phyloP scores from a whole-genome alignment of 2,329 filamentous ascomycete species.

The Penicillium verrucosum region DNA sequence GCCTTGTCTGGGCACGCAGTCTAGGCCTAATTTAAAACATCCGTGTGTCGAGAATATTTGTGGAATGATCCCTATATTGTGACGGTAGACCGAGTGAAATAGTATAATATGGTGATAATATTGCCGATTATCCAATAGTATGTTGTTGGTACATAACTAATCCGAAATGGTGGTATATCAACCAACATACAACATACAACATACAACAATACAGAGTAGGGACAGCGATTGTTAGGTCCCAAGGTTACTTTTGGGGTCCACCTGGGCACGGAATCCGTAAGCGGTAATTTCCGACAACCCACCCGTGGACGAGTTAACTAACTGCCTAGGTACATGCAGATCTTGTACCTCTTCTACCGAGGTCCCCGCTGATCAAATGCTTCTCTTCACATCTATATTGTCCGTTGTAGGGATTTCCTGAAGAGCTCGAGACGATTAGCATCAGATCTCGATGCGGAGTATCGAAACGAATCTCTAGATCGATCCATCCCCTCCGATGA shows the following conservation, averaged over 20 bases:
- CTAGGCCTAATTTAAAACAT: background rate
- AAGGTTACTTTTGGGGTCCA: background rate
- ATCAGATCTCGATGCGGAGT: background rate
- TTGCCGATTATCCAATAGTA: too few species aligned
- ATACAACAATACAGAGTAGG: too few species aligned
- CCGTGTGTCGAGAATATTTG: background rate
- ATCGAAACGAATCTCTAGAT: background rate
- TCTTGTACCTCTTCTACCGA: background rate
- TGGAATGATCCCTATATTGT: too few species aligned
- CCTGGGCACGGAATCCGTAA: too few species aligned
- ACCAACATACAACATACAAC: too few species aligned
- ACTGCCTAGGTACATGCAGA: background rate
- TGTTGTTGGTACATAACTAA: too few species aligned
- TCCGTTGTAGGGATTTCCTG: background rate
- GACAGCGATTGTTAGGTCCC: too few species aligned
- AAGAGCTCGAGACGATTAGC: background rate
- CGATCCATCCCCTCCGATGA: background rate
- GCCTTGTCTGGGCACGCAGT: background rate
- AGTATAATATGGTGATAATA: too few species aligned
- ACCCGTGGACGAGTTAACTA: too few species aligned
- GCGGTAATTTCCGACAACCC: background rate
- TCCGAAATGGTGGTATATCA: too few species aligned
- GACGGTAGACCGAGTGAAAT: background rate
- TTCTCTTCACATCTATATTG: background rate
- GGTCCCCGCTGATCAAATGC: background rate